Evolutionary conservation across 371 early-diverging fungal species (phyloP).

Genomic region (Capillidium heterosporum): DNA sequence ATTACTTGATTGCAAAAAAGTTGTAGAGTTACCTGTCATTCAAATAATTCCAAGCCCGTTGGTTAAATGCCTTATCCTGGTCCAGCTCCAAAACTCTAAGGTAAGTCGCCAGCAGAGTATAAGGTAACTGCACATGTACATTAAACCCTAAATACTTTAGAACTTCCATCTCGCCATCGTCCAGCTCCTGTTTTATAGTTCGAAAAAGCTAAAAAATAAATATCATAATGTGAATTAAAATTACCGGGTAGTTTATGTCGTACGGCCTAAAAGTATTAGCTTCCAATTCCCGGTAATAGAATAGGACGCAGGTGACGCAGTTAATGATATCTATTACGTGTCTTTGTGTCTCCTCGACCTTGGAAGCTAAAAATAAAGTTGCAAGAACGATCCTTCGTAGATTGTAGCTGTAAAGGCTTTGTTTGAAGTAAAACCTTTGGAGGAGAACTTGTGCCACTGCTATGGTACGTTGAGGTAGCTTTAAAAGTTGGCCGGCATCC

Average conservation of each 20-base stretch:
- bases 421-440: constrained; percentile 76
- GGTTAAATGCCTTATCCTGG: constrained; percentile 46
- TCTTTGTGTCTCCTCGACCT: constrained; percentile 72
- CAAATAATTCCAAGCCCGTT: constrained; percentile 74
- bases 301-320: constrained; percentile 46
- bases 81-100: constrained; percentile 60
- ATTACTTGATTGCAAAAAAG: neutral
- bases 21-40: constrained; percentile 50
- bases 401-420: constrained; percentile 35
- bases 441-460: constrained; percentile 90
- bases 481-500: constrained; percentile 62
- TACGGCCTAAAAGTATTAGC: neutral
- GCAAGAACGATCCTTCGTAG: constrained; percentile 64
- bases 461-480: constrained; percentile 80
- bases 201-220: constrained; percentile 30
- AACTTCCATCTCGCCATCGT: constrained; percentile 71
- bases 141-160: constrained; percentile 77
- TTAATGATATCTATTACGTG: constrained; percentile 56
- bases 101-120: constrained; percentile 85
- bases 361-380: constrained; percentile 72
- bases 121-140: constrained; percentile 87
- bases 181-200: constrained; percentile 52
- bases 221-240: neutral
- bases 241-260: neutral
- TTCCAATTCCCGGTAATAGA: neutral